A percentile compares a stretch with the other conserved stretches of the same genome.
Evolutionary conservation across 768 basidiomycete genomes (phyloP).

Genomic region (Leccinum pellstonianum): DNA sequence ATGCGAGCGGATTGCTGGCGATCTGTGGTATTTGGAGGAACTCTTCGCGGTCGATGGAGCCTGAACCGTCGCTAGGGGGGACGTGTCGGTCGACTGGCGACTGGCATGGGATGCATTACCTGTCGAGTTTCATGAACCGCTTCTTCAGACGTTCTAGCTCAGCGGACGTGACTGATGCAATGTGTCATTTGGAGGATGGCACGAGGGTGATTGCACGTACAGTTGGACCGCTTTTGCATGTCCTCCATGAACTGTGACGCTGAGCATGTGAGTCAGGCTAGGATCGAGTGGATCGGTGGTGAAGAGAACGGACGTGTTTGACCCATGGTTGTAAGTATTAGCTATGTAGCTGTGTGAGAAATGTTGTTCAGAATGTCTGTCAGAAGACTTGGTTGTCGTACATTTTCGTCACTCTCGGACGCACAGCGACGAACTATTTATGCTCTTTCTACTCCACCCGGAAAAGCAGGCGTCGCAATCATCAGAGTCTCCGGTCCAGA

Average conservation of each 20-base stretch:
- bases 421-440: conserved; percentile 77
- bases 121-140: conserved; percentile 99
- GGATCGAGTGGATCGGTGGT: background rate
- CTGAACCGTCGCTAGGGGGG: conserved; percentile 81
- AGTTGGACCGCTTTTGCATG: conserved; percentile 96
- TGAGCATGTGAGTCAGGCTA: conserved; percentile 30
- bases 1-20: conserved; percentile 94
- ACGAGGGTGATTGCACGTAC: conserved; percentile 50
- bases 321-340: conserved; percentile 53
- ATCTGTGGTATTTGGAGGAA: conserved; percentile 99
- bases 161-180: conserved; percentile 76
- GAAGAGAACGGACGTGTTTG: conserved; percentile 68
- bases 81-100: background rate
- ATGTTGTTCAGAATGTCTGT: background rate
- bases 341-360: background rate
- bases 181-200: conserved; percentile 10
- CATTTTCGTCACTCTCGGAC: conserved; percentile 35
- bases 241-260: conserved; percentile 97
- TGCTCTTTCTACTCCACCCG: conserved; percentile 84
- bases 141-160: conserved; percentile 97
- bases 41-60: conserved; percentile 97
- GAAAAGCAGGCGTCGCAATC: conserved; percentile 81
- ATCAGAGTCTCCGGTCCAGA: conserved; percentile 81
- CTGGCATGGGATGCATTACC: conserved; percentile 41
- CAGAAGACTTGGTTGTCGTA: background rate